Conservation (phyloP, 73 alveolate genomes). For the Tetrahymena elliotti region DNA sequence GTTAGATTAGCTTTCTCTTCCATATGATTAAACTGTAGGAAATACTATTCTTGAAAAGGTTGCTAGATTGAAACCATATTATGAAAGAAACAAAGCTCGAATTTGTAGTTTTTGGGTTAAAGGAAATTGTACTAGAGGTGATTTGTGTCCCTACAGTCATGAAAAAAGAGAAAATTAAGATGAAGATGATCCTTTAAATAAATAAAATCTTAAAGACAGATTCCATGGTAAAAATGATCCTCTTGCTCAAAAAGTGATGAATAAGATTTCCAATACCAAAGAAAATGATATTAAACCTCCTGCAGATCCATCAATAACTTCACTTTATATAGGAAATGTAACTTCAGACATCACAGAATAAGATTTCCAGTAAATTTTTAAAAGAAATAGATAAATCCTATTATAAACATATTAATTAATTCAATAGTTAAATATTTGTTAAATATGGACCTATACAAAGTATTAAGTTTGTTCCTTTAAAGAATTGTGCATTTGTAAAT, state of each 20-base stretch:
- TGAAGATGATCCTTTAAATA: background rate
- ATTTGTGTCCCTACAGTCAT: background rate
- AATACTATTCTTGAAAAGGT: slow-evolving; percentile 37
- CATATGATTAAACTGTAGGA: slow-evolving; percentile 7
- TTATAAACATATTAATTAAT: background rate
- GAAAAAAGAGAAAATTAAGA: background rate
- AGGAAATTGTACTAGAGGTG: background rate
- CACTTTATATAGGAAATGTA: slow-evolving; percentile 13
- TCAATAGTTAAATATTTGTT: slow-evolving; percentile 4
- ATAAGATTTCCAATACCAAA: background rate
- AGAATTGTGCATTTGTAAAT: slow-evolving; percentile 19
- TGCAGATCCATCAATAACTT: slow-evolving; percentile 10
- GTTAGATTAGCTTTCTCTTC: slow-evolving; percentile 11
- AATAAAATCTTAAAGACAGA: background rate
- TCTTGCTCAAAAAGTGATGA: slow-evolving; percentile 5
- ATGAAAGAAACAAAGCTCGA: slow-evolving; percentile 25
- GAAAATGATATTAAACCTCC: slow-evolving; percentile 34
- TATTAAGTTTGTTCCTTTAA: slow-evolving; percentile 21
- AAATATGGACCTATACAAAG: slow-evolving; percentile 16
- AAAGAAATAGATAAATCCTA: background rate
- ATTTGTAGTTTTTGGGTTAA: slow-evolving; percentile 5
- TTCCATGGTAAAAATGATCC: slow-evolving; percentile 4
- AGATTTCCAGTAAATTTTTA: slow-evolving; percentile 7
- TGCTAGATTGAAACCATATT: background rate
- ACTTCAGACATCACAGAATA: slow-evolving; percentile 11